Conservation (phyloP, 1,139 yeast species). For the Suhomyces coccinellae region DNA sequence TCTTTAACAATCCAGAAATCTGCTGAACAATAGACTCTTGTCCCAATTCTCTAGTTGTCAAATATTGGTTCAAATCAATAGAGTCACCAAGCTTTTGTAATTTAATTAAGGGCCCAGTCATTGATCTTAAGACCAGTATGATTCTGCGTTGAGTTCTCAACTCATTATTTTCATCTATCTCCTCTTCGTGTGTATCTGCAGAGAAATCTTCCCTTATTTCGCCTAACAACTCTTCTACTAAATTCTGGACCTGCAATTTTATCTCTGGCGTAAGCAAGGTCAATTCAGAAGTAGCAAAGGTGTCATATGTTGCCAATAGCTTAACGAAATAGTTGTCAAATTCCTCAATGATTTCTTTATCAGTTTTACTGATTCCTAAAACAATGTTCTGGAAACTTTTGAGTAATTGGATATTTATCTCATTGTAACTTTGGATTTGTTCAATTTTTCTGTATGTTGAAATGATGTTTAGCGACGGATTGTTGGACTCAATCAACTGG, state of each 20-base stretch:
- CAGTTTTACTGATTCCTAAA: conserved; percentile 8
- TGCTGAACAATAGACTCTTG: not conserved
- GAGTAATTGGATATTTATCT: conserved; percentile 27
- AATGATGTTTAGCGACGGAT: conserved; percentile 20
- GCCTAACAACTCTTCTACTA: conserved; percentile 25
- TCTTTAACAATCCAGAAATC: conserved; percentile 7
- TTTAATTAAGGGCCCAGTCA: conserved; percentile 25
- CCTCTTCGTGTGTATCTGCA: conserved; percentile 8
- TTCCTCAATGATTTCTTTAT: conserved; percentile 11
- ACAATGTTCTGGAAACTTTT: conserved; percentile 27
- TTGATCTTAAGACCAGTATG: conserved; percentile 17
- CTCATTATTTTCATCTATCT: conserved; percentile 4
- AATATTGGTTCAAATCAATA: conserved; percentile 23
- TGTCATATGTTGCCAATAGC: conserved; percentile 15
- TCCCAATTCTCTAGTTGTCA: conserved; percentile 17
- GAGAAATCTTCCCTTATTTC: conserved; percentile 20
- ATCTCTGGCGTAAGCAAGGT: conserved; percentile 24
- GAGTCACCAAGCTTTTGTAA: conserved; percentile 30
- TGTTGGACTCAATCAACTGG: conserved; percentile 22
- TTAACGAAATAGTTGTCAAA: conserved; percentile 21
- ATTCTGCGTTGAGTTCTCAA: conserved; percentile 20
- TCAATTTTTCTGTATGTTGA: conserved; percentile 27
- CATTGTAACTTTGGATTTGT: conserved; percentile 28
- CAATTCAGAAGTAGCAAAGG: conserved; percentile 13
- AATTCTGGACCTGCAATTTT: conserved; percentile 26